phyloP scores from a whole-genome alignment of 495 filamentous ascomycete species.

The Neurospora intermedia region DNA sequence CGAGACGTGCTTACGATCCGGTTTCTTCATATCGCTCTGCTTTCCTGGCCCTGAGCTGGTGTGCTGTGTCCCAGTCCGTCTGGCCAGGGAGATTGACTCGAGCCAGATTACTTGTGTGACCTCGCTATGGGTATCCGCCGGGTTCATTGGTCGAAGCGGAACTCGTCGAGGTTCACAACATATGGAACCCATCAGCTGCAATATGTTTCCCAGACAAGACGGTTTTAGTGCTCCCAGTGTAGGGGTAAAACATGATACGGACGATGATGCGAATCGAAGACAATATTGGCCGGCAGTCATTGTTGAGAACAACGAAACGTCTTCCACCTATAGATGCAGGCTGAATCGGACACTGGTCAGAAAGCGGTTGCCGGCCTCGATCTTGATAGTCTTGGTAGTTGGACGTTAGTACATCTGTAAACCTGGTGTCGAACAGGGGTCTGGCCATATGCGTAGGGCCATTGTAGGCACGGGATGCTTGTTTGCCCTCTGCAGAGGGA shows the following conservation, averaged over 20 bases:
- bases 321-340: not conserved
- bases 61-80: not conserved
- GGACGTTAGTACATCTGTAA: not conserved
- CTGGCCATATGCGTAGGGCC: not conserved
- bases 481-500: not conserved
- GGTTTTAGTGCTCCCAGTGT: conserved; percentile 5
- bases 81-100: conserved; percentile 9
- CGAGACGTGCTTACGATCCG: not conserved
- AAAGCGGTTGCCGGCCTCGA: not conserved
- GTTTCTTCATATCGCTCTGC: not conserved
- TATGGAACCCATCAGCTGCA: conserved; percentile 11
- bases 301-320: not conserved
- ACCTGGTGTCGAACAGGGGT: not conserved
- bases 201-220: conserved; percentile 8
- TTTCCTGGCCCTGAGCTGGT: not conserved
- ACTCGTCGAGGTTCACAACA: conserved; percentile 17
- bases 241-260: not conserved
- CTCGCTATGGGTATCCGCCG: not conserved
- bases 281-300: not conserved
- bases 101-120: conserved; percentile 21
- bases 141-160: conserved; percentile 18
- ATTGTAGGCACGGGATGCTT: not conserved
- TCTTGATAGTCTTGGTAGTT: not conserved
- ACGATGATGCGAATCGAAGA: not conserved
- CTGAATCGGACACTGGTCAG: not conserved